Conservation (phyloP, 805 yeast genomes). For the Lipomyces lipofer region DNA sequence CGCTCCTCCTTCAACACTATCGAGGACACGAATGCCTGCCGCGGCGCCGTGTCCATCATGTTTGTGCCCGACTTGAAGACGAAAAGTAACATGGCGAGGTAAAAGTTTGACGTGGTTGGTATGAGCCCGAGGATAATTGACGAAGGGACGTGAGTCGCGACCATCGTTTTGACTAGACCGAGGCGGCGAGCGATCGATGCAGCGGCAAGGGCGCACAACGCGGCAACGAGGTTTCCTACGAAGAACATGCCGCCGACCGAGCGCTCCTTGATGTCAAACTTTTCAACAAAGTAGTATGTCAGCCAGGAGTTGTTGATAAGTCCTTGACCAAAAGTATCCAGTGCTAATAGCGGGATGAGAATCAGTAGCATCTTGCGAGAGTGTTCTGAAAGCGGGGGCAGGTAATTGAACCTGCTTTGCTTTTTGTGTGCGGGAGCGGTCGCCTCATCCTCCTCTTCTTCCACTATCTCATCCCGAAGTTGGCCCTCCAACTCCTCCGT, state of each 20-base stretch:
- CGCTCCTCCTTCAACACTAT: constrained; percentile 63
- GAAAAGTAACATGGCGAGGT: constrained; percentile 53
- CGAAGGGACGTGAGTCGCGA: constrained; percentile 74
- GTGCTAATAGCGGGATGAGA: constrained; percentile 54
- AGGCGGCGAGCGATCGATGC: constrained; percentile 61
- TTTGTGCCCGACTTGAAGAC: constrained; percentile 60
- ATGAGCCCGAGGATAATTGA: constrained; percentile 59
- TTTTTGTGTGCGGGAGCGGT: too few species aligned
- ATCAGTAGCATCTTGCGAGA: constrained; percentile 31
- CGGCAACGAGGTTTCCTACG: constrained; percentile 57
- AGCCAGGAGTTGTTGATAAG: constrained; percentile 81
- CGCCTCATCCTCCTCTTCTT: constrained; percentile 2
- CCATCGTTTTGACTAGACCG: constrained; percentile 78
- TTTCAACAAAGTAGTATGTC: constrained; percentile 70
- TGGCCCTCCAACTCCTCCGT: constrained; percentile 6
- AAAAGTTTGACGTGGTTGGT: constrained; percentile 47
- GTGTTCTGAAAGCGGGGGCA: constrained; percentile 16
- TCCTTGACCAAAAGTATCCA: constrained; percentile 86
- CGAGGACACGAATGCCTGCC: constrained; percentile 74
- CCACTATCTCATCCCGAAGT: constrained; percentile 8
- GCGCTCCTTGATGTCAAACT: constrained; percentile 56
- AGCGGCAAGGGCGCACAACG: constrained; percentile 73
- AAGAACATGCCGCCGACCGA: constrained; percentile 69
- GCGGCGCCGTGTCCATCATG: constrained; percentile 88
- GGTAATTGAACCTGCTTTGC: constrained; percentile 13